phyloP scores from a whole-genome alignment of 495 filamentous ascomycete species.

The Melanomma pulvis-pyrius region DNA sequence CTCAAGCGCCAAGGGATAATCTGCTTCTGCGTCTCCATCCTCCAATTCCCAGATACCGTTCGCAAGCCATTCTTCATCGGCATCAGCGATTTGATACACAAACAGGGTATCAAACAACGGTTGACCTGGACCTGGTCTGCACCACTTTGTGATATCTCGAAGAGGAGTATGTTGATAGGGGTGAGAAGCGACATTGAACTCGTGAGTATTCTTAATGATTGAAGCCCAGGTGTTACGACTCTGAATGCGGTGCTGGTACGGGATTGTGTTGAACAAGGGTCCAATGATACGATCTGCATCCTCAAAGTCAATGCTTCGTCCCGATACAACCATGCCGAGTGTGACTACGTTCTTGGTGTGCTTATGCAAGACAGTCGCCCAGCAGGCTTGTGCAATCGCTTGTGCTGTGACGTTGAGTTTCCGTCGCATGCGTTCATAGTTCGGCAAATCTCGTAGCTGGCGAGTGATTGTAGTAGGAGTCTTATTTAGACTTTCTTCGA shows the following conservation, averaged over 20 bases:
- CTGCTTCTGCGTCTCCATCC: constrained; percentile 53
- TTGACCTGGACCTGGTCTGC: constrained; percentile 54
- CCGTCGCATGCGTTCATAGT: constrained; percentile 51
- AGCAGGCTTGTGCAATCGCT: constrained; percentile 71
- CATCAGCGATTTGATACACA: constrained; percentile 68
- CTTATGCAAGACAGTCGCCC: constrained; percentile 57
- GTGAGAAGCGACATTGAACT: constrained; percentile 61
- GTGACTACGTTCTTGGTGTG: constrained; percentile 49
- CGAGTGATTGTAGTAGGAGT: constrained; percentile 10
- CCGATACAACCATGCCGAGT: constrained; percentile 71
- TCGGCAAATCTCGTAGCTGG: background rate
- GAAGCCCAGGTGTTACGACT: constrained; percentile 54
- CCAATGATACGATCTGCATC: constrained; percentile 72
- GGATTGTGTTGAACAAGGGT: constrained; percentile 89
- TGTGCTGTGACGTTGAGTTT: constrained; percentile 72
- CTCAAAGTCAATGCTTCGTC: constrained; percentile 66
- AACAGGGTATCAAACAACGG: constrained; percentile 82
- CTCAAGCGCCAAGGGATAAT: constrained; percentile 79
- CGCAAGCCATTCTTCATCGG: constrained; percentile 27
- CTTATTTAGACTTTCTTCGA: background rate
- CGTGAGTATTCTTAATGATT: constrained; percentile 59
- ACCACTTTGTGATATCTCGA: constrained; percentile 73
- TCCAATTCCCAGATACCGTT: constrained; percentile 58
- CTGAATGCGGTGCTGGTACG: constrained; percentile 59
- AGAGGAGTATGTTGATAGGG: constrained; percentile 73